Conservation (phyloP, 768 basidiomycete genomes). For the Mrakia hoshinonis region DNA sequence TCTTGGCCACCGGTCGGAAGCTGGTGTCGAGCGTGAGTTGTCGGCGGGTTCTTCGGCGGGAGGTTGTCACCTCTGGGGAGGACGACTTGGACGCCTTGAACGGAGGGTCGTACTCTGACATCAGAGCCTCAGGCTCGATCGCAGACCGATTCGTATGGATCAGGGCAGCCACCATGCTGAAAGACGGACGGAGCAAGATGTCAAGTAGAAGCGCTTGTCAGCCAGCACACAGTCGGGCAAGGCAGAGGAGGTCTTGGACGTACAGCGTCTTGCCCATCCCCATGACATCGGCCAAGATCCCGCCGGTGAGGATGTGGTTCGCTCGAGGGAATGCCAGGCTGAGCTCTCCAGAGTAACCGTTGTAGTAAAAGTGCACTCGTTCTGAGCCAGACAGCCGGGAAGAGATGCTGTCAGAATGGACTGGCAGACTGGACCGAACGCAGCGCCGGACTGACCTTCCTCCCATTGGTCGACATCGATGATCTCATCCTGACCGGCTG, state of each 20-base stretch:
- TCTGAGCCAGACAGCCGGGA: neutral
- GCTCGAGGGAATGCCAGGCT: slow-evolving; percentile 75
- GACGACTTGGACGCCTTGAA: slow-evolving; percentile 37
- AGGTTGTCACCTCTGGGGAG: slow-evolving; percentile 29
- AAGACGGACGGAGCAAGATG: neutral
- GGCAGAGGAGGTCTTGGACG: neutral
- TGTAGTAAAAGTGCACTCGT: slow-evolving; percentile 63
- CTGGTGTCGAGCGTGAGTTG: slow-evolving; percentile 58
- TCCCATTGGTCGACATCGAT: slow-evolving; percentile 58
- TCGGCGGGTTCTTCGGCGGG: slow-evolving; percentile 43
- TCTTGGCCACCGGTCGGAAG: slow-evolving; percentile 46
- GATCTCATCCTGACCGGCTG: slow-evolving; percentile 60
- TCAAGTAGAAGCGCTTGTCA: neutral
- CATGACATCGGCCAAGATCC: slow-evolving; percentile 71
- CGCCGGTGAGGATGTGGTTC: slow-evolving; percentile 67
- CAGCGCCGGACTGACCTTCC: slow-evolving; percentile 8
- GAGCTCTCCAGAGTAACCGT: slow-evolving; percentile 77
- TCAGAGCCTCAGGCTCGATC: neutral
- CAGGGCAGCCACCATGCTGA: slow-evolving; percentile 68
- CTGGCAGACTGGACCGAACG: no score
- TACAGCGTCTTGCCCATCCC: slow-evolving; percentile 68
- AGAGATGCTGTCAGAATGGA: neutral
- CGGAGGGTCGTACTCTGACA: neutral
- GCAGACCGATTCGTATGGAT: slow-evolving; percentile 63
- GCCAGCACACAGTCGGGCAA: neutral